Evolutionary conservation across 257 asterid genomes (phyloP), one percentile per base, ranked within the genome.

Genomic region (Solanum neorickii): DNA sequence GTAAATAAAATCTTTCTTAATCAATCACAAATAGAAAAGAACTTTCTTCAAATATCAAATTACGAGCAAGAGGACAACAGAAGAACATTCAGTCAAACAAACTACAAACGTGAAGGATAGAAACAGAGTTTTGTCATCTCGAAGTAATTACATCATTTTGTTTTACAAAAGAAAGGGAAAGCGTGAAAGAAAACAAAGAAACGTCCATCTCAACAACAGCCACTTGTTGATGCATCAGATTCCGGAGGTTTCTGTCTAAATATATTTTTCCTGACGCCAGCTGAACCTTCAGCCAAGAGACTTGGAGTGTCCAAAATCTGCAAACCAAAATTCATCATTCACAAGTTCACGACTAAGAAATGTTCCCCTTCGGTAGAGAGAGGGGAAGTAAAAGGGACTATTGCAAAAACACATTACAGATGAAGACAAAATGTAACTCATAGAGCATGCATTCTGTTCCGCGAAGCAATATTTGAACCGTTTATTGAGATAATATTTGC

Each of bases 241-340:
- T 93, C 97, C 2, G 97, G 94, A 56, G 98, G 96, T 89, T 94
- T 96, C 95, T 97, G 98, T 90, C 91, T 97, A 90, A 97, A 95
- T 87, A 97, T 97, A 94, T 97, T 97, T 93, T 90, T 95, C 89
- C 91, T 96, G 47, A 89, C 92, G 14, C 96, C 96, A 20, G 94
- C 91, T 41, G 97, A 93, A 85, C 98, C 98, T 90, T 95, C 98
- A 2, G 95, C 95, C 91, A 96, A 87, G 41, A 97, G 99, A 86
- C 94, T 91, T 5, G 99, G 99, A 7, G 97, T 95, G 52, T 97
- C 99, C 96, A 96, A 88, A 60, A 97, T 96, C 99, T 97, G 95
- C 86, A 88, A 80, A 68, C 77, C 39, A 56, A 83, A 39, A 73
- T 14, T 27, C 25, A 47, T 80, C 68, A 29, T 49, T 49, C 85